Evolutionary conservation across 2,329 filamentous ascomycete genomes (phyloP), one percentile per base, ranked within the genome.

Genomic region (Aureobasidium sp.): DNA sequence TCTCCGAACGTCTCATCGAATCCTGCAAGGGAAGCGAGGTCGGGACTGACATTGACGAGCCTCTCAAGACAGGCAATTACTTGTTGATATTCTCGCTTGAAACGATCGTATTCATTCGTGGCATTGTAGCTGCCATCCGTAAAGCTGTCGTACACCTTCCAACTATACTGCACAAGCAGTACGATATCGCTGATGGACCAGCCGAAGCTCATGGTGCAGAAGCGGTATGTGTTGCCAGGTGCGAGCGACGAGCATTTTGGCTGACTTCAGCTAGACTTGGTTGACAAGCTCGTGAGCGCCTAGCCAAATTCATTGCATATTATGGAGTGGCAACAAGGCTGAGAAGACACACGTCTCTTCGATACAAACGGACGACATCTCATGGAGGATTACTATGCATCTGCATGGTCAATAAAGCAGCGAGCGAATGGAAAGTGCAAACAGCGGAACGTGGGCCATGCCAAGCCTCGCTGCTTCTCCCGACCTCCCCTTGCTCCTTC

Each of bases 71-170:
- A 54, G 17, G 23, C 15, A 23, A 54, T 54, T 15, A 42, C 37
- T 31, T 54, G 50, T 15, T 35, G 35, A 15, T 27, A 54, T 21
- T 54, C 50, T 38, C 50, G n/a, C 25, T 54, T 54, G 37, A 54
- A 54, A 15, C 37, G 17, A 29, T 31, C 35, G 8, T 40, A 54
- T 13, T 54, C 50, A 17, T 40, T 54, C 10, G 37, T 29, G 2
- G 50, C 47, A 7, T 50, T 50, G 19, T 19, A 35, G 19, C n/a
- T 50, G 47, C 47, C 47, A 7, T 54, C 50, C 9, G 50, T 33
- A 27, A 54, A 50, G 47, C 50, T 54, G 9, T 54, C 35, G n/a
- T 54, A 54, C 17, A 57, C 40, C 9, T 57, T 57, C 38, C 40
- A 57, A 11, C 53, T 43, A 23, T 43, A 57, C 27, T 57, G 37